Conservation (phyloP, 139 green algal genomes). For the Ettlia oleoabundans region DNA sequence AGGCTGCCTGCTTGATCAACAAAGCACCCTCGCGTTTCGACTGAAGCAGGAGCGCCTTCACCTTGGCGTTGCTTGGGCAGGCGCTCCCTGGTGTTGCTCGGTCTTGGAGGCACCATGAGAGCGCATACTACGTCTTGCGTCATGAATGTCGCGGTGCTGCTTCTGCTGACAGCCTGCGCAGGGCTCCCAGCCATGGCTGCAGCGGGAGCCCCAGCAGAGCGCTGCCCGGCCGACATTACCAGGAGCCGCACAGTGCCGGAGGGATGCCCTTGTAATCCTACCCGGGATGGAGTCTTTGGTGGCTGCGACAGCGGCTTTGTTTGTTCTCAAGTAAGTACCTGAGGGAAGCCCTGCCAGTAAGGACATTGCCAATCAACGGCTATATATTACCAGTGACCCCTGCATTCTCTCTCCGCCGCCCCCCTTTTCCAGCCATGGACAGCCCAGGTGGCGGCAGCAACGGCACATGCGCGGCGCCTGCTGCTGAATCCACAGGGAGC, state of each 20-base stretch:
- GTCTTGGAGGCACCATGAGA: no score
- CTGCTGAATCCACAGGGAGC: neutral
- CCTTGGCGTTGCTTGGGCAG: no score
- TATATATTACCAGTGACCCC: no score
- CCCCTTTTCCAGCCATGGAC: slow-evolving; percentile 39
- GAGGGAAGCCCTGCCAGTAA: no score
- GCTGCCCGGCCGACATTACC: neutral
- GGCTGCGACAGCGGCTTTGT: slow-evolving; percentile 44
- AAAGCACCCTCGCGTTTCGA: no score
- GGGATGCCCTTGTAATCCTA: slow-evolving; percentile 51
- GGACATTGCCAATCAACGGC: no score
- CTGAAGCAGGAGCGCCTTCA: no score
- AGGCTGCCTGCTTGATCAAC: no score
- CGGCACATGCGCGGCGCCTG: neutral
- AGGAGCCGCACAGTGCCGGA: neutral
- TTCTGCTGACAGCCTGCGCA: neutral
- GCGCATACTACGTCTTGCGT: no score
- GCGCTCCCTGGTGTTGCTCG: no score
- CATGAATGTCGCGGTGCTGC: neutral
- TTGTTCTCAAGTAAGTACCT: no score
- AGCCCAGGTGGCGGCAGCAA: neutral
- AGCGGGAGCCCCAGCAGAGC: neutral
- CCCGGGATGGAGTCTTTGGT: neutral
- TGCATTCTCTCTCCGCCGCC: no score
- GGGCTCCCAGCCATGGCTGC: neutral